Percentiles rank a stretch among this genome's conserved stretches.
Conservation (phyloP, 2,329 filamentous ascomycete genomes). For the Ceratocystis colombiana region DNA sequence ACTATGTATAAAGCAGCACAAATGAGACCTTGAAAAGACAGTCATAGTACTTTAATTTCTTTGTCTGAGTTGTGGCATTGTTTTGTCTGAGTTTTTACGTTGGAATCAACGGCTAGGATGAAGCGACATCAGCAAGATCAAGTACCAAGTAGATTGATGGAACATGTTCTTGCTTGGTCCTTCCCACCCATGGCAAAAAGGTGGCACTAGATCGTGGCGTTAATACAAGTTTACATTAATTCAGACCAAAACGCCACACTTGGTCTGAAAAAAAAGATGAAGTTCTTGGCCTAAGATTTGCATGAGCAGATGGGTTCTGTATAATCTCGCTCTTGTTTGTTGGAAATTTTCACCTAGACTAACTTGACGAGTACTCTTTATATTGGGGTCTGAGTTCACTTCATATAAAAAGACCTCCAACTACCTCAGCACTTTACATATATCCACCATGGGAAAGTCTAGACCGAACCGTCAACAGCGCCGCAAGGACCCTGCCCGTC, state of each 20-base stretch:
- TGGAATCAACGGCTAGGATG: no score
- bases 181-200: background rate
- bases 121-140: no score
- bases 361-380: background rate
- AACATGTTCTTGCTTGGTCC: background rate
- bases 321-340: background rate
- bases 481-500: conserved; percentile 48
- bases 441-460: conserved; percentile 47
- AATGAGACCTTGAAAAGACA: no score
- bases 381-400: background rate
- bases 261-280: conserved; percentile 11
- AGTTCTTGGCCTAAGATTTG: background rate
- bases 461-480: conserved; percentile 42
- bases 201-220: background rate
- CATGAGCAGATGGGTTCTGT: background rate
- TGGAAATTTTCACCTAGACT: conserved; percentile 14
- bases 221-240: background rate
- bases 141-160: no score
- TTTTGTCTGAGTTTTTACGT: no score
- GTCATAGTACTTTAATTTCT: no score
- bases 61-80: no score
- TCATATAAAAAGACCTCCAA: background rate
- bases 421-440: background rate
- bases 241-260: conserved; percentile 11
- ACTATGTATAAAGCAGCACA: no score